Conservation (phyloP, 2,329 filamentous ascomycete species). For the Talaromyces funiculosus region DNA sequence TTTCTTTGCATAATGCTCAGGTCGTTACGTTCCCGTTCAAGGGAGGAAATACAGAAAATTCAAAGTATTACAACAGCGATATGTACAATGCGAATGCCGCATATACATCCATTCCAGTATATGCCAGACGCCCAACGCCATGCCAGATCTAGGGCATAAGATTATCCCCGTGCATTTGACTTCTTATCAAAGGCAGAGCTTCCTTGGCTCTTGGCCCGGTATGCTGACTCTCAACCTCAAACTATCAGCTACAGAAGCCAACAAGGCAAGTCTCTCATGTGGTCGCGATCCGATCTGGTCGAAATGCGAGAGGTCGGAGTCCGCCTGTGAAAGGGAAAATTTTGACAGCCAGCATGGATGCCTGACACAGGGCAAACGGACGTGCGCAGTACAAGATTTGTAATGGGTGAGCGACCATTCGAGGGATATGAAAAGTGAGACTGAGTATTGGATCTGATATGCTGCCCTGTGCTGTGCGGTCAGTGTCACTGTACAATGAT, state of each 20-base stretch:
- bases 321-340: neutral
- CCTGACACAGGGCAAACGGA: conserved; percentile 1
- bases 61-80: neutral
- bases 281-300: neutral
- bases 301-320: conserved; percentile 4
- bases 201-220: neutral
- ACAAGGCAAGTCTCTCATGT: neutral
- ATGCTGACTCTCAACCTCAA: neutral
- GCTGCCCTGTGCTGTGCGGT: neutral
- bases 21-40: neutral
- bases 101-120: neutral
- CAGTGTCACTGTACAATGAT: conserved; percentile 1
- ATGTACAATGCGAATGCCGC: neutral
- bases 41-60: neutral
- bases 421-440: neutral
- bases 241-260: neutral
- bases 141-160: neutral
- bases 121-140: neutral
- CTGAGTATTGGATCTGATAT: neutral
- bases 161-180: neutral
- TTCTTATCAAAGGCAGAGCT: neutral
- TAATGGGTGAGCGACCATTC: neutral
- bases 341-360: conserved; percentile 1
- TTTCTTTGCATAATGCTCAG: neutral
- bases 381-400: neutral